Percentiles rank a stretch among this genome's conserved stretches.
Evolutionary conservation across 331 rosid species (phyloP).

Genomic region (Stylosanthes scabra): DNA sequence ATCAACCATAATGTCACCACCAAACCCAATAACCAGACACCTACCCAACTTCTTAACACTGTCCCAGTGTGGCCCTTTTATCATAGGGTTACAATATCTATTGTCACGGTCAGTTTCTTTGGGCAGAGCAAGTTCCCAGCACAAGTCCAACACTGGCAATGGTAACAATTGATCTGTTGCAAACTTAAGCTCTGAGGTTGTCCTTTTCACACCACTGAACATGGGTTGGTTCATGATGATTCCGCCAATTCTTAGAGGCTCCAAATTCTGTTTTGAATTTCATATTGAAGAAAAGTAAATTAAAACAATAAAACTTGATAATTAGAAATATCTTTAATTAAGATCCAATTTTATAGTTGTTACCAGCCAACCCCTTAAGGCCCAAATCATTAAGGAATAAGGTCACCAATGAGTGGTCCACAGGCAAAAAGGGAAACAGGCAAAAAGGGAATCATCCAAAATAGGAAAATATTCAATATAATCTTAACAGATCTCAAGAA

Average conservation of each 20-base stretch:
- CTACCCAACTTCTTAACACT: conserved; percentile 25
- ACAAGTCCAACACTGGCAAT: conserved; percentile 58
- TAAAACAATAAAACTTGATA: background rate
- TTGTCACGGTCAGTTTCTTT: conserved; percentile 49
- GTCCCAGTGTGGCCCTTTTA: conserved; percentile 45
- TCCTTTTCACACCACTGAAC: conserved; percentile 61
- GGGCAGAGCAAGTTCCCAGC: conserved; percentile 60
- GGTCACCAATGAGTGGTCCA: no score
- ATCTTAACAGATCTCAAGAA: no score
- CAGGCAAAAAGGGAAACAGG: no score
- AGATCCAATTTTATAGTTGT: no score
- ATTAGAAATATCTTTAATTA: no score
- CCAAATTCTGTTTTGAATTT: background rate
- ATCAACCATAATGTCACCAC: conserved; percentile 62
- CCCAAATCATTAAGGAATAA: no score
- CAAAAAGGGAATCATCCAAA: no score
- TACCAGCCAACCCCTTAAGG: no score
- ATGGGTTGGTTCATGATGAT: conserved; percentile 69
- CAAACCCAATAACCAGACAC: conserved; percentile 61
- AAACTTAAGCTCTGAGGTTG: conserved; percentile 46
- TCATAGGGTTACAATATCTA: conserved; percentile 59
- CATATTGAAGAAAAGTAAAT: no score
- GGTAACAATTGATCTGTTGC: conserved; percentile 62
- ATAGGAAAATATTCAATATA: no score
- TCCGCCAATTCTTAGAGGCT: conserved; percentile 53